Evolutionary conservation across 371 early-diverging fungal genomes (phyloP), one percentile per base, ranked within the genome.

Genomic region (Mortierella sp.): DNA sequence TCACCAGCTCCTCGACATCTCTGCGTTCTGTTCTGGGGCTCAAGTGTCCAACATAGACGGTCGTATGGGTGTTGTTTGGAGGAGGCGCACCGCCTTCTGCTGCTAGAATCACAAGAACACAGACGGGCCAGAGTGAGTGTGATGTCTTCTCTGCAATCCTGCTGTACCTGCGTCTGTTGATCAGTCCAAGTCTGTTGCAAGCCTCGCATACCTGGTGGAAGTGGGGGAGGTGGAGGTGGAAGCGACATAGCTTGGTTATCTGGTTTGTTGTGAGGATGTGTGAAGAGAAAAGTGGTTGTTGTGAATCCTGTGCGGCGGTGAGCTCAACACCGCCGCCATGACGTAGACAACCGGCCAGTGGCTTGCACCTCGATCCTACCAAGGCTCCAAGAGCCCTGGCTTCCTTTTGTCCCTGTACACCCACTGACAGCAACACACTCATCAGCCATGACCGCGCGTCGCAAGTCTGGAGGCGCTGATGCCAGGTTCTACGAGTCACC

Each of bases 31-130:
- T 81, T 46, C 81, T 67, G 38, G 50, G 60, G 53, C 80, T 74
- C 59, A 81, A 56, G 41, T 81, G 81, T 9, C 81, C 81, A 18
- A 81, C 80, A 49, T 81, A 81, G 58, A 81, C 81, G 41, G 64
- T 61, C 3, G 67, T 57, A 43, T 71, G 68, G 23, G 71, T 64
- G 59, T 49, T 53, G 64, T 67, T 2, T 24, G 64, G 18, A 41
- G 69, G 45, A 27, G 65, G 68, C 9, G 74, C 64, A 14, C 61
- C 69, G 13, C 61, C 61, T 31, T 73, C 74, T 43, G 58, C 55
- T 41, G 62, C 71, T 71, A 64, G 51, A 39, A n/a, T 41, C 43
- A 42, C 26, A 24, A 50, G 12, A 46, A 18, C 31, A 47, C 2
- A 6, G 47, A 31, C 31, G 19, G 23, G 47, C 46, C 46, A 55